Evolutionary conservation across 306 rosid species (phyloP), one percentile per base, ranked within the genome.

Genomic region (Vicia sativa): DNA sequence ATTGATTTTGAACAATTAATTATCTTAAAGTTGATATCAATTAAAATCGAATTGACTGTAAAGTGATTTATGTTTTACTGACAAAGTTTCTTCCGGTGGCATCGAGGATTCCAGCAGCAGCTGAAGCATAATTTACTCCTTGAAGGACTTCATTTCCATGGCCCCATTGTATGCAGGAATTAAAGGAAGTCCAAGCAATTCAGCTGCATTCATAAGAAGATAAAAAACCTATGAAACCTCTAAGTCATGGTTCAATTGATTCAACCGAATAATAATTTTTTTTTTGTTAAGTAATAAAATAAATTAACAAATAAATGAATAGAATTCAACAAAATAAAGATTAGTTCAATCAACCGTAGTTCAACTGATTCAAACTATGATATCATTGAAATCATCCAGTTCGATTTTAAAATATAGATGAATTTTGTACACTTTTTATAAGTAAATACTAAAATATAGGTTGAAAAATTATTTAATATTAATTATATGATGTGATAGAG

Each of bases 51-150:
- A 6, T 3, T 16, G 23, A 15, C 7, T 48, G 9, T 16, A 48
- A 48, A 48, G 6, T 16, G 5, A 16, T 48, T 15, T 48, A 48
- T 48, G 25, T 46, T 46, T 55, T 26, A 55, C 85, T 50, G 70
- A 93, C 97, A 70, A 92, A 93, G 84, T 93, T 92, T 65, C 91
- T 72, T 82, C 98, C 98, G 0, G 98, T 90, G 69, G 6, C 69
- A 55, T 87, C 98, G 43, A 93, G 95, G 72, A 93, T 93, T 73
- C 98, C 98, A 1, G 97, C 93, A 6, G 98, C 98, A 2, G 98
- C 96, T 4, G 97, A 93, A 48, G 96, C 98, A 11, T 86, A 93
- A 77, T 93, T 93, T 65, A 90, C 87, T 65, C 97, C 98, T 35
- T 83, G 84, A 66, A 85, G 86, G 13, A 82, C 4, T 80, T 88